Evolutionary conservation across 768 basidiomycete species (phyloP).

Genomic region (Amanita pseudoporphyria): DNA sequence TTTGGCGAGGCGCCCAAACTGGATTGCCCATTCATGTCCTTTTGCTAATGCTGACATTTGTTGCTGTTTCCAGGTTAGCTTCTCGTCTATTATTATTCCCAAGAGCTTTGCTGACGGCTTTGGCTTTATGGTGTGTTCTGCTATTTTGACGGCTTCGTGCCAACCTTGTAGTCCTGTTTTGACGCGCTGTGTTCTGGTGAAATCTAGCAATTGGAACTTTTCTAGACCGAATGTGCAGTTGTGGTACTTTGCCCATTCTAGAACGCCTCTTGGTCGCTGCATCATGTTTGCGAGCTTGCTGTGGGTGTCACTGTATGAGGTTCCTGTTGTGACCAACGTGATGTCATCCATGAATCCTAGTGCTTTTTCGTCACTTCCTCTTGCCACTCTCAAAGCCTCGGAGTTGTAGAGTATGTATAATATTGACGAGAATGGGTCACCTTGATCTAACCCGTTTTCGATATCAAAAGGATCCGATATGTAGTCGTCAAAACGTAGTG

Average conservation of each 20-base stretch:
- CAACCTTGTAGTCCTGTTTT: no score
- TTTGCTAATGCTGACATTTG: no score
- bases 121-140: no score
- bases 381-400: no score
- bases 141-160: no score
- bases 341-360: background rate
- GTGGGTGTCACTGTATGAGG: background rate
- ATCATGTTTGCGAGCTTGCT: no score
- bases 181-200: background rate
- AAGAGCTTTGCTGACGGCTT: background rate
- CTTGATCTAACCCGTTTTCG: background rate
- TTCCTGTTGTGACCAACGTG: background rate
- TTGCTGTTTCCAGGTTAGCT: no score
- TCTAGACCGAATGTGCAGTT: background rate
- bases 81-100: background rate
- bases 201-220: background rate
- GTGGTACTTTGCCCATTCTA: background rate
- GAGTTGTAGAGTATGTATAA: no score
- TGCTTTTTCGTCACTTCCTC: background rate
- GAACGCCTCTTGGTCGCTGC: background rate
- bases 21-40: no score
- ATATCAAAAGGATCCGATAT: constrained; percentile 1
- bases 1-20: background rate
- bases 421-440: constrained; percentile 8
- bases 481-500: constrained; percentile 11